Evolutionary conservation across 164 flowering plant genomes (phyloP).

Genomic region (Nymphaea thermarum): DNA sequence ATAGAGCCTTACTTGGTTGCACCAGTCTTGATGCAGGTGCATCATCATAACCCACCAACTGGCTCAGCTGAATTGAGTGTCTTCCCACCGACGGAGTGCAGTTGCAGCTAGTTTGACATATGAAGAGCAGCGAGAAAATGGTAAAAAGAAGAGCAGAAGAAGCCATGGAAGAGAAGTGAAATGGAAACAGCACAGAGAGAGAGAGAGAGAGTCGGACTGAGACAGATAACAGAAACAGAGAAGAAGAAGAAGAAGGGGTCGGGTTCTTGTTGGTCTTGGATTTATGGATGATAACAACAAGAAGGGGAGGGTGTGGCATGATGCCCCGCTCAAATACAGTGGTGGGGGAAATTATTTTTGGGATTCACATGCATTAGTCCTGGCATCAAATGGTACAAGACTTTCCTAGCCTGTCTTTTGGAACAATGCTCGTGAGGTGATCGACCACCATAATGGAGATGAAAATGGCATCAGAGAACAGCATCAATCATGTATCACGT

Average conservation of each 20-base stretch:
- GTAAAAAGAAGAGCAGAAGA: constrained; percentile 6
- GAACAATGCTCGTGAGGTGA: background rate
- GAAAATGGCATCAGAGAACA: background rate
- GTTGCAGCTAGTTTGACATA: constrained; percentile 7
- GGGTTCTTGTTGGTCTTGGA: background rate
- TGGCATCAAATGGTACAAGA: background rate
- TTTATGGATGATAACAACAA: background rate
- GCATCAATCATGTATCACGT: background rate
- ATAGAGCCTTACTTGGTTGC: constrained; percentile 27
- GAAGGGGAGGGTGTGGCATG: background rate
- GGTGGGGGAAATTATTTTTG: background rate
- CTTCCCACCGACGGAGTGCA: constrained; percentile 50
- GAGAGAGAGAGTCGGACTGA: background rate
- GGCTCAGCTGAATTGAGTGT: constrained; percentile 75
- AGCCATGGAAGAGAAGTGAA: background rate
- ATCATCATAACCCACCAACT: constrained; percentile 49
- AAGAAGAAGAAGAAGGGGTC: constrained; percentile 1
- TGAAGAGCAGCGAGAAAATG: constrained; percentile 2
- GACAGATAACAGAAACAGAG: constrained; percentile 1
- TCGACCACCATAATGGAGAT: background rate
- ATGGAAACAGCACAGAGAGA: background rate
- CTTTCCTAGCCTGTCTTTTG: background rate
- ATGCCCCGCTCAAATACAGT: background rate
- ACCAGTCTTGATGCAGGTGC: constrained; percentile 52
- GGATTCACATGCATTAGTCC: background rate